Evolutionary conservation across 2,329 filamentous ascomycete species (phyloP).

Genomic region (Apiospora kogelbergensis): DNA sequence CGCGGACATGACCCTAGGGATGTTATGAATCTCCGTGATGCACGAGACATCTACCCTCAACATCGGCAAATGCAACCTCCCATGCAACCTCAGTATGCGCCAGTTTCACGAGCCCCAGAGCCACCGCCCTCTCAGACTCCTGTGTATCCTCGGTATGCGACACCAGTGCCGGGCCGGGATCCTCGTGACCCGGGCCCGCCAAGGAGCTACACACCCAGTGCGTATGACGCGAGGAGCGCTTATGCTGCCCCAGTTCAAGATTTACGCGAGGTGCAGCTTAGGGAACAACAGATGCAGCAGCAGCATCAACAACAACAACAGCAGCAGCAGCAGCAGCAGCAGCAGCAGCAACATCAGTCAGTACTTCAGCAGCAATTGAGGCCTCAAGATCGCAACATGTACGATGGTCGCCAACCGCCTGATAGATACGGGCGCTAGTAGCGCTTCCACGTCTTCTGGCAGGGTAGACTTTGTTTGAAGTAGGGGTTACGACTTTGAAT

Average conservation of each 20-base stretch:
- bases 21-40: constrained; percentile 28
- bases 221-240: constrained; percentile 41
- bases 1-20: constrained; percentile 29
- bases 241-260: constrained; percentile 34
- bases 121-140: constrained; percentile 39
- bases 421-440: constrained; percentile 45
- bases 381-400: constrained; percentile 41
- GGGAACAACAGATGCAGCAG: constrained; percentile 33
- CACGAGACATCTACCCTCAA: constrained; percentile 26
- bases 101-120: constrained; percentile 41
- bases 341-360: constrained; percentile 23
- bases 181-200: constrained; percentile 43
- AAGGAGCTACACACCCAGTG: constrained; percentile 47
- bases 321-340: constrained; percentile 26
- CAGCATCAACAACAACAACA: constrained; percentile 15
- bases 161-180: constrained; percentile 39
- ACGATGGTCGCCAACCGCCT: constrained; percentile 37
- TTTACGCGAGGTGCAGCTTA: constrained; percentile 36
- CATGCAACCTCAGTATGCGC: constrained; percentile 35
- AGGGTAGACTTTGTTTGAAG: neutral
- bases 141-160: constrained; percentile 44
- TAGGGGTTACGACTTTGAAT: neutral
- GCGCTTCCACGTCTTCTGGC: neutral
- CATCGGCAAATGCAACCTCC: constrained; percentile 28
- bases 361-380: constrained; percentile 43